Evolutionary conservation across 345 rosid genomes (phyloP).

Genomic region (Hibiscus mutabilis): DNA sequence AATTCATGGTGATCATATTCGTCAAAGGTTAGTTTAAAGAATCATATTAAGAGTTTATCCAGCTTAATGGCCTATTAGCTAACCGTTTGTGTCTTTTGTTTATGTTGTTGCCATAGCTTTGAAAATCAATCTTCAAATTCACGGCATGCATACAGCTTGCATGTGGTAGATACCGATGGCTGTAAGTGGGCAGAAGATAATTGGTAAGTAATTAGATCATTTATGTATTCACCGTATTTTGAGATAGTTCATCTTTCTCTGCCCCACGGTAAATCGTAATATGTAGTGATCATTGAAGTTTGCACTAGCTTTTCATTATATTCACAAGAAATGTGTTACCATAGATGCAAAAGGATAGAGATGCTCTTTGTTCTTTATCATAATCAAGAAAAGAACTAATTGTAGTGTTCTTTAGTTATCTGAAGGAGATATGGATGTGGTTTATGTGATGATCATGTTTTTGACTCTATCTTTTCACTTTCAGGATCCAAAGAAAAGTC

Average conservation of each 20-base stretch:
- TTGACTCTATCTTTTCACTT: not conserved
- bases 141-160: constrained; percentile 93
- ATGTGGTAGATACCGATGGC: constrained; percentile 77
- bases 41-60: not conserved
- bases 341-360: not conserved
- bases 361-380: not conserved
- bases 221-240: not conserved
- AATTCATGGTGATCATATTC: constrained; percentile 86
- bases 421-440: not conserved
- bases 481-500: constrained; percentile 70
- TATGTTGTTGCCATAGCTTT: constrained; percentile 36
- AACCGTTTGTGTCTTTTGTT: not conserved
- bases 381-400: not conserved
- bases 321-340: too few relatives aligned
- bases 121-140: constrained; percentile 43
- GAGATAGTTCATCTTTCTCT: not conserved
- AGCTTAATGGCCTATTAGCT: not conserved
- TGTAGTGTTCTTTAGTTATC: not conserved
- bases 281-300: not conserved
- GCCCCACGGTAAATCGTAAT: not conserved
- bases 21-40: constrained; percentile 57
- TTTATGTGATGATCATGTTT: not conserved
- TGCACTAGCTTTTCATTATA: not conserved
- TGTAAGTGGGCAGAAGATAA: constrained; percentile 62
- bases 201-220: constrained; percentile 43